Evolutionary conservation across 2,329 filamentous ascomycete species (phyloP).

Genomic region (Epichloe brachyelytri): DNA sequence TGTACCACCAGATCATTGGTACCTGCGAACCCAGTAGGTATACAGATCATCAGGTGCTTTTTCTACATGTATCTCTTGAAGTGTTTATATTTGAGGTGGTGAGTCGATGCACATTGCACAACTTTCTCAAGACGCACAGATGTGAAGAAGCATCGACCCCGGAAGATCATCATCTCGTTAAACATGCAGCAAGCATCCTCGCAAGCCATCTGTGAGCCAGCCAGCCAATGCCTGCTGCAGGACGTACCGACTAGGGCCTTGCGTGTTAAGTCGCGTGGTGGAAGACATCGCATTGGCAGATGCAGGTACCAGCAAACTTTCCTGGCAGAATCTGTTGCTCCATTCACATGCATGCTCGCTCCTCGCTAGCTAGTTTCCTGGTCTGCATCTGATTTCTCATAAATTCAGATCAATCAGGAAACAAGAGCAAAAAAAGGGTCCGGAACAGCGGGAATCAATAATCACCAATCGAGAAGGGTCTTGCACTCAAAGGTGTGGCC

Average conservation of each 20-base stretch:
- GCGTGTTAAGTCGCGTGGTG: not conserved
- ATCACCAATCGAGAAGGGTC: not conserved
- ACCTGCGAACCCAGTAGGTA: no score
- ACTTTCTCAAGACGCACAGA: not conserved
- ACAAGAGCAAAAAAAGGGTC: no score
- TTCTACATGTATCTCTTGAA: not conserved
- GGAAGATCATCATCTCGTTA: not conserved
- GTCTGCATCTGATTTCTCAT: not conserved
- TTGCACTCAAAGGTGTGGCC: not conserved
- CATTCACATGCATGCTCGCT: not conserved
- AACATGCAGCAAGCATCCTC: not conserved
- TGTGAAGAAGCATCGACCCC: not conserved
- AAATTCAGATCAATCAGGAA: no score
- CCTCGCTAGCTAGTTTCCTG: not conserved
- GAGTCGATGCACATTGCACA: not conserved
- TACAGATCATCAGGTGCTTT: no score
- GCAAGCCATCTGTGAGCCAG: not conserved
- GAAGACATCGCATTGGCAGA: not conserved
- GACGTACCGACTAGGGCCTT: not conserved
- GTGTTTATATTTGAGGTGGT: not conserved
- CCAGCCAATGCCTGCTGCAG: not conserved
- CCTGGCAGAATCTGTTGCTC: not conserved
- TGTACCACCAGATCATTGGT: not conserved
- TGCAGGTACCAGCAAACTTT: constrained; percentile 2
- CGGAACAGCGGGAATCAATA: not conserved